phyloP scores from a whole-genome alignment of 2,329 filamentous ascomycete genomes.

The Talaromyces sp. region DNA sequence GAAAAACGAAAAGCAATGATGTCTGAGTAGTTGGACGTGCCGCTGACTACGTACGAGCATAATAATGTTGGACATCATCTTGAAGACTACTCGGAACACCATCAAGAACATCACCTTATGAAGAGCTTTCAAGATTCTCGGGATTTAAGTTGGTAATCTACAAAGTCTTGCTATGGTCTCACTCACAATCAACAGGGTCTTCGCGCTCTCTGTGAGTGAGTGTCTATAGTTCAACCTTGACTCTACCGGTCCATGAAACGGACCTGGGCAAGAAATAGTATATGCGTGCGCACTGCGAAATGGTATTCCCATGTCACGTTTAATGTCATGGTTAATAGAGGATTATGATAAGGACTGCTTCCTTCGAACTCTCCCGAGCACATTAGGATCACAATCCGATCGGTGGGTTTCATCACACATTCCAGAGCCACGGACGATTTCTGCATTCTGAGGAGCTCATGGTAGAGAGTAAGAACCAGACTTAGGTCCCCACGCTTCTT shows the following conservation, averaged over 20 bases:
- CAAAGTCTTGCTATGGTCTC: slow-evolving; percentile 6
- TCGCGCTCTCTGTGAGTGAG: slow-evolving; percentile 16
- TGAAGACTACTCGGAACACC: background rate
- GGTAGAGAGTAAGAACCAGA: slow-evolving; percentile 56
- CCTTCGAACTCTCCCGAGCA: slow-evolving; percentile 11
- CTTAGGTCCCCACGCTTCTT: slow-evolving; percentile 18
- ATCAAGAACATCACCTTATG: background rate
- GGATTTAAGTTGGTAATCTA: too few species aligned
- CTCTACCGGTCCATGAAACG: slow-evolving; percentile 7
- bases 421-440: slow-evolving; percentile 39
- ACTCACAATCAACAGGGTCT: slow-evolving; percentile 6
- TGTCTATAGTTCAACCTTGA: slow-evolving; percentile 10
- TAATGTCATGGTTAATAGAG: too few species aligned
- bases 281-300: too few species aligned
- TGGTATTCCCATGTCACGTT: too few species aligned
- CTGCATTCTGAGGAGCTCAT: slow-evolving; percentile 48
- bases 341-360: slow-evolving; percentile 11
- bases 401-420: background rate
- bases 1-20: background rate
- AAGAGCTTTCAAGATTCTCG: too few species aligned
- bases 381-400: background rate
- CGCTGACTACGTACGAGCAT: background rate
- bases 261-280: slow-evolving; percentile 12
- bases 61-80: background rate
- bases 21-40: background rate